Evolutionary conservation across 2,329 filamentous ascomycete genomes (phyloP), one percentile per base, ranked within the genome.

Genomic region (Nigrograna mackinnonii): DNA sequence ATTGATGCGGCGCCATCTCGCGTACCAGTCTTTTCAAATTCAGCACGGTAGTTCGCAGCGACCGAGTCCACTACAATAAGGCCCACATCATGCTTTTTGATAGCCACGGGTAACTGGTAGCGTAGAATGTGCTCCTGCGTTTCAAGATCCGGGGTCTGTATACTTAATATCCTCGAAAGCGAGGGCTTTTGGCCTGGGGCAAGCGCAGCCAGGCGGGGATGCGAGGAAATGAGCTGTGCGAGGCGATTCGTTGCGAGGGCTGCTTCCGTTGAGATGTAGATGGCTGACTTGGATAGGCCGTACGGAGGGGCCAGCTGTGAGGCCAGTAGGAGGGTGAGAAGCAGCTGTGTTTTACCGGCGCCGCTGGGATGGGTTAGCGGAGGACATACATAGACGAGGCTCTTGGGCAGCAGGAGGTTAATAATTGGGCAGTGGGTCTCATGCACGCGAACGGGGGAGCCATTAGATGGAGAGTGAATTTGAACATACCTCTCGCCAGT

Each of bases 191-290:
- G 54, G 13, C 68, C 51, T 16, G 62, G 43, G 1, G 71, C 52
- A 13, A 80, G 62, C 17, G 56, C 57, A 19, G 67, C 66, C 43
- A 95, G 76, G 37, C 76, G 61, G 0, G 86, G 83, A 65, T 95
- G 83, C 34, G 74, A 75, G 18, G 75, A 66, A 1, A 96, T 79
- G 49, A 99, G 84, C 67, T 97, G 91, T 0, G 83, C 73, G 0
- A 99, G 82, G 16, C 94, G 88, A 3, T 75, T 81, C 5, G 92
- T 97, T 16, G 91, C 84, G 2, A 99, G 80, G 1, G 88, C 78
- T 0, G 90, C 85, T 72, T 99, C 94, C 32, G 94, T 97, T 1
- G 91, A 95, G 58, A 99, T 88, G 75, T 99, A 99, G 24, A 99
- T 78, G 1, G 89, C 86, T n/a, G 84, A 79, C 47, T 84, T 83